Evolutionary conservation across 148 eudicot genomes (phyloP), one percentile per base, ranked within the genome.

Genomic region (Camellia granthamiana): DNA sequence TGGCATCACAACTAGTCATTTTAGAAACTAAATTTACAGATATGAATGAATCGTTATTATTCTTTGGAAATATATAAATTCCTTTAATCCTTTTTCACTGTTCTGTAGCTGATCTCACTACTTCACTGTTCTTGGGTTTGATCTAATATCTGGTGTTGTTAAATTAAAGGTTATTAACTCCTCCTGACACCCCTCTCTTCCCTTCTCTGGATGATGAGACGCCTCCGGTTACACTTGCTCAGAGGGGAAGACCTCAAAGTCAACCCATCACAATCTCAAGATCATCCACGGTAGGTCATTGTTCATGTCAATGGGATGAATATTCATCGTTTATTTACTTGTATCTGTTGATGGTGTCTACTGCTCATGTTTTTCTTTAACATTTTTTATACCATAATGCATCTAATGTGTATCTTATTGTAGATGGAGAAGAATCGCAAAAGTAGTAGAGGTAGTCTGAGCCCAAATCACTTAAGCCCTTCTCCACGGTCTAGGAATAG

Each of bases 171-270:
- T 86, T 97, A 85, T 80, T 94, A 81, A 97, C 99, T 80, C 99
- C 99, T 85, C 98, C 99, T 0, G 99, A 94, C 66, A 91, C 99
- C 81, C 99, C 99, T 72, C 91, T 97, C 18, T 97, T 96, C 81
- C 88, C 85, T 66, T 94, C 94, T 63, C 81, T 97, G 92, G 99
- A 97, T 81, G 99, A 94, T 80, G 99, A 97, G 78, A 82, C 90
- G 21, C 83, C 88, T 64, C 87, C 88, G 12, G 82, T 47, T 79
- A 91, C 84, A 76, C 86, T 83, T 85, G 87, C 86, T 71, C 89
- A 86, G 77, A 87, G 89, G 79, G 97, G 98, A 81, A 88, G 99
- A 84, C 89, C 95, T 65, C 86, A 95, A 81, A 92, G 86, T 82
- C 90, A 96, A 76, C 97, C 99, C 77, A 81, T 91, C 60, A 82